Base-by-base conservation (phyloP, 768 basidiomycete species). In the Panaeolus cyanescens region DNA sequence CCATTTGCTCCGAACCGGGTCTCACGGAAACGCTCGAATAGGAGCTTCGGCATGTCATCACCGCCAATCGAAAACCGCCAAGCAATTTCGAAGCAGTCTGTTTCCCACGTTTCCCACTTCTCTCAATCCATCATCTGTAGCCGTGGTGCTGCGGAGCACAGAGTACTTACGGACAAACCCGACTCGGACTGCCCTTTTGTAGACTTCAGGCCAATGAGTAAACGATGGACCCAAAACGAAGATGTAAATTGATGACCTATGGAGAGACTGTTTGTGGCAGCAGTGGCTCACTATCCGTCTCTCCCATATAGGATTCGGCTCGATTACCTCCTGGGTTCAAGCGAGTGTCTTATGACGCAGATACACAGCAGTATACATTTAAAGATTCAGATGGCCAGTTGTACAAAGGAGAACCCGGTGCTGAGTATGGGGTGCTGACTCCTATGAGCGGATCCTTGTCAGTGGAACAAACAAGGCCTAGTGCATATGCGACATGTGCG, bases 281-380 rank as follows among this genome's bases (percentile, higher is more conserved):
- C 20, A 42, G 22, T 28, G 45, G 45, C 45, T 50, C 45, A 50
- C 45, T 28, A 15, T 50, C 45, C 12, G 13, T 28, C 45, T n/a
- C n/a, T n/a, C 37, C 25, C 10, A 25, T 28, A 22, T 55, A 81
- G 81, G 80, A 82, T 60, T 33, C 72, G 5, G 58, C 61, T 34
- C 78, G 78, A 39, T 72, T 83, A 6, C 80, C 81, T 6, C 75
- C 77, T 59, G 85, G 84, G 30, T 73, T 85, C 67, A 77, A 73
- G 55, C 76, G 85, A 5, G 74, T 84, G 10, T 81, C 71, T 2
- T 87, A 86, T 59, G 85, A 87, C 62, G 77, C 83, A 0, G 85
- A 87, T 58, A 77, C 80, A 0, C 68, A 75, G n/a, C 71, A 74
- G 13, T 86, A 85, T 60, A 81, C 77, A 4, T 87, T 85, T 55